phyloP scores from a whole-genome alignment of 1,139 yeast genomes.

The Blastobotrys apis region DNA sequence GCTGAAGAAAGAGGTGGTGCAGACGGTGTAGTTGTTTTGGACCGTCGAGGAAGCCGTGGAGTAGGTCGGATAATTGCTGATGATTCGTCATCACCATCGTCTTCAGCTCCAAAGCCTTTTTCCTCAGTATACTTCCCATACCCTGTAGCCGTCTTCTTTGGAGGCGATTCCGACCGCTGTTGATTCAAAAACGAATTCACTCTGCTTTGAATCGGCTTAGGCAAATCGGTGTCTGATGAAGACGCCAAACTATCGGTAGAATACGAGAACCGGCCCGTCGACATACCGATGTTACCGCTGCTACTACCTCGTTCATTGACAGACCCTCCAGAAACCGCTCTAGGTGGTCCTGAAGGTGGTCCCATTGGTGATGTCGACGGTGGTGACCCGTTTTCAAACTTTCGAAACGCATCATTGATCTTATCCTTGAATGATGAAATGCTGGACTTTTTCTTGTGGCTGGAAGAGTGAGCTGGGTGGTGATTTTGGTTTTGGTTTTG shows the following conservation, averaged over 20 bases:
- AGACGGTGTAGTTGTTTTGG: slow-evolving; percentile 15
- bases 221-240: slow-evolving; percentile 17
- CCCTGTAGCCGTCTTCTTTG: slow-evolving; percentile 62
- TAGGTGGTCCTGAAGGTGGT: slow-evolving; percentile 17
- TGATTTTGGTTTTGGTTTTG: background rate
- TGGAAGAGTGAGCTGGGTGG: background rate
- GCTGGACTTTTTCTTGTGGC: slow-evolving; percentile 27
- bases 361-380: slow-evolving; percentile 3
- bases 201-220: slow-evolving; percentile 50
- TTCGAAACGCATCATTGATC: slow-evolving; percentile 34
- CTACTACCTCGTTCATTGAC: slow-evolving; percentile 8
- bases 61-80: background rate
- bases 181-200: slow-evolving; percentile 56
- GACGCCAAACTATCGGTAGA: slow-evolving; percentile 22
- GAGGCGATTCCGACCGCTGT: slow-evolving; percentile 39
- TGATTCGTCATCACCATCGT: slow-evolving; percentile 4
- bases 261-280: slow-evolving; percentile 18
- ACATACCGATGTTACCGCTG: background rate
- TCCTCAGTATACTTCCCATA: slow-evolving; percentile 67
- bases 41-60: no score
- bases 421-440: slow-evolving; percentile 28
- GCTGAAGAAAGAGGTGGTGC: background rate
- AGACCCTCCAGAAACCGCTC: slow-evolving; percentile 14
- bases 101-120: background rate
- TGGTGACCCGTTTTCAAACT: slow-evolving; percentile 20